These are phyloP conservation scores for Tetratostichococcus sp. DNA, from an alignment of 139 green algal genomes.

Conservation along the genomic window DNA sequence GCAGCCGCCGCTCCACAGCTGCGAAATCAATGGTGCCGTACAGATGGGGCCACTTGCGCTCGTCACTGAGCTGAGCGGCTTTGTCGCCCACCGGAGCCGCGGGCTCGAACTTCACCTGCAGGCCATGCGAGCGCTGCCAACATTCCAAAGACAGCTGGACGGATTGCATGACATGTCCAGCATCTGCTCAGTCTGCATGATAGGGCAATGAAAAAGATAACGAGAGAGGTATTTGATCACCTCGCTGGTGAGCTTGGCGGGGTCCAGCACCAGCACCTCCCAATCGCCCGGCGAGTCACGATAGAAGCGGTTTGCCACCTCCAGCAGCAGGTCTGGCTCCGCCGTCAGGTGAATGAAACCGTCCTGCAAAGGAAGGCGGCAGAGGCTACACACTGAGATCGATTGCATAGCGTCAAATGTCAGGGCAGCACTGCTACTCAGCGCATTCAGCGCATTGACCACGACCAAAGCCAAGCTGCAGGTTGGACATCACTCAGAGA, in stretches of 20 bases:
- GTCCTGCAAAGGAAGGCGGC: too few species aligned
- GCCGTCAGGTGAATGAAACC: constrained; percentile 73
- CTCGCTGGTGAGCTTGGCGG: constrained; percentile 27
- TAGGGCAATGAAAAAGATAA: constrained; percentile 51
- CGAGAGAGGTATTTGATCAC: constrained; percentile 39
- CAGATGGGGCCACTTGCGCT: constrained; percentile 53
- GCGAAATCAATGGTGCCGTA: constrained; percentile 58
- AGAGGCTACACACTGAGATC: too few species aligned
- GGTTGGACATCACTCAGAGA: too few species aligned
- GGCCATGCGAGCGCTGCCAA: too few species aligned
- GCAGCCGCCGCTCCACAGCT: constrained; percentile 34
- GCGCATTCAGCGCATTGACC: too few species aligned
- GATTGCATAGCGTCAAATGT: too few species aligned
- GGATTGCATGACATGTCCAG: not conserved
- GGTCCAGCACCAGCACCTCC: constrained; percentile 40
- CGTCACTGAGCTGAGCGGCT: not conserved
- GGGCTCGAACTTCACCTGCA: constrained; percentile 60
- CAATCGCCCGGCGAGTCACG: constrained; percentile 24
- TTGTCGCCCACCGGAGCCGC: constrained; percentile 57
- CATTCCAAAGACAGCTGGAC: not conserved
- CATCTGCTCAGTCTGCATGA: constrained; percentile 28
- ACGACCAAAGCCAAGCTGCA: too few species aligned
- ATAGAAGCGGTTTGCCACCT: constrained; percentile 71
- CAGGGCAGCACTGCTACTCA: too few species aligned
- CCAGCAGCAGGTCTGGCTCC: constrained; percentile 50